Base-by-base conservation (phyloP, 257 asterid species). In the Cordia subcordata region DNA sequence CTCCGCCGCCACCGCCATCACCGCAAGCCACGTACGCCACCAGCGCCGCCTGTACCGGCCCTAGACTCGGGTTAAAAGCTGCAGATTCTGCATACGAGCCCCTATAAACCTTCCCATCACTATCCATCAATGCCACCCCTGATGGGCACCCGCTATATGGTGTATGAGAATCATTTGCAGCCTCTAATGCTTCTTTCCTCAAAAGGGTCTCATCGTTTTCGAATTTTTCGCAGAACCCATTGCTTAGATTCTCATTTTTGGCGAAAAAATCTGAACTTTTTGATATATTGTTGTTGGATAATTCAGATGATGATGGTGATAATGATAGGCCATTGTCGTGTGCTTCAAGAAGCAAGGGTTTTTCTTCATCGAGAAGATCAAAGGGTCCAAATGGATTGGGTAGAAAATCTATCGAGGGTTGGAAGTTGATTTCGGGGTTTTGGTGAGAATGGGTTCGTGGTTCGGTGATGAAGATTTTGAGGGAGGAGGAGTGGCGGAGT, bases 81-180 rank as follows among this genome's bases (percentile, higher is more conserved):
- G 98, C 96, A 8, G 98, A 91, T 45, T 91, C 96, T 10, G 70
- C 65, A 53, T 88, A 91, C 8, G 90, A 84, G 1, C 98, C 98
- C 38, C 49, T 77, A 55, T 80, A 82, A 46, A 88, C 74, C 42
- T 74, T 82, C 19, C 98, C 98, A 20, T 85, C 90, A 53, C 72
- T 72, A 68, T 88, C 98, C 88, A 88, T 82, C 68, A 91, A 56
- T 15, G 96, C 94, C 13, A 84, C 82, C 20, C 98, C 98, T 15
- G 98, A 88, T 0, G 98, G 83, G 73, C 92, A 88, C 32, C 77
- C 79, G 45, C 85, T 91, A 74, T 91, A 91, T 0, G 95, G 96
- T 32, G 96, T 87, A n/a, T 91, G 92, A 16, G 98, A 79, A 11
- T 60, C 55, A 55, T 88, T 85, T 15, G 98, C 95, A 57, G 95